phyloP scores from a whole-genome alignment of 345 rosid species.

The Pugionium dolabratum region DNA sequence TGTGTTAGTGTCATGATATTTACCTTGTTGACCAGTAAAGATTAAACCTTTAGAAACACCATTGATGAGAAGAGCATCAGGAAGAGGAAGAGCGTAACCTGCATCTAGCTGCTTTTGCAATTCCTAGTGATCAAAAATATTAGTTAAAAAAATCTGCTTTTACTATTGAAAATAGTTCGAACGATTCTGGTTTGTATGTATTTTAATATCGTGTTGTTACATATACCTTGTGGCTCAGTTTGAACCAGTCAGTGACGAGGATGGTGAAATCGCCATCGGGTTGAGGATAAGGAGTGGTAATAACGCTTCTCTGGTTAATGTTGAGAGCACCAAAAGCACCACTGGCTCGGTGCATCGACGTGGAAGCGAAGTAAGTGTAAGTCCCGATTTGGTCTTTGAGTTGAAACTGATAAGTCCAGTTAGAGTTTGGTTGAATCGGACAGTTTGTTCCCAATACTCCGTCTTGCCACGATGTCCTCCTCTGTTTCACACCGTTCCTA shows the following conservation, averaged over 20 bases:
- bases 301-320: constrained; percentile 51
- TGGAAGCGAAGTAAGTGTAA: constrained; percentile 69
- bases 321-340: constrained; percentile 75
- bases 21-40: constrained; percentile 66
- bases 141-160: neutral
- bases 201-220: neutral
- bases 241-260: constrained; percentile 71
- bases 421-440: constrained; percentile 67
- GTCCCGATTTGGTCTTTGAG: constrained; percentile 81
- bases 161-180: neutral
- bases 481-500: constrained; percentile 80
- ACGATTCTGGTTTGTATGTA: neutral
- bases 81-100: constrained; percentile 52
- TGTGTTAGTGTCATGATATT: neutral
- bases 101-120: constrained; percentile 50
- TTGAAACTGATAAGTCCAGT: constrained; percentile 86
- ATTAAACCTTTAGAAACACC: constrained; percentile 46
- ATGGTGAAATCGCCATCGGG: constrained; percentile 67
- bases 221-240: constrained; percentile 55
- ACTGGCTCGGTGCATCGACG: constrained; percentile 59
- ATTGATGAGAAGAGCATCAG: constrained; percentile 74
- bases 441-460: constrained; percentile 93
- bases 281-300: constrained; percentile 56
- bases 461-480: constrained; percentile 80
- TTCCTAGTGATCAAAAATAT: constrained; percentile 44